Base-by-base conservation (phyloP, 192 early-diverging fungal genomes). In the Pilaira anomala region DNA sequence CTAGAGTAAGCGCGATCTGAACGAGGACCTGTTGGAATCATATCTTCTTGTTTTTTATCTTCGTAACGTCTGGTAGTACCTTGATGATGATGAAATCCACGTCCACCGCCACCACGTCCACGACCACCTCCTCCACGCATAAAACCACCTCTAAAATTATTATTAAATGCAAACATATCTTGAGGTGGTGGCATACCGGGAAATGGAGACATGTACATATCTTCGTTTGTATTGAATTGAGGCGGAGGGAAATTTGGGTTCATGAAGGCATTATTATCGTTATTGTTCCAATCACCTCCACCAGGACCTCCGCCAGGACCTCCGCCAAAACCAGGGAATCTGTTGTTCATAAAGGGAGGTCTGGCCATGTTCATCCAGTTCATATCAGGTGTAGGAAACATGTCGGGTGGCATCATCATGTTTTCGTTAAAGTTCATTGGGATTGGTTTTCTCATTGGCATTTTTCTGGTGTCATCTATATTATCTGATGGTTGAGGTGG, bases 21-120 rank as follows among this genome's bases (percentile, higher is more conserved):
- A 4, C 69, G 58, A 19, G 69, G 69, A 0, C 62, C 69, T 11
- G 69, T 71, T 1, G 69, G 69, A 18, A 71, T 63, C n/a, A 24
- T 36, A 7, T 69, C 67, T 8, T 46, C 53, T n/a, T 24, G 36
- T 18, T 22, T 55, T 12, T 49, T 30, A 28, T 28, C 44, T 9
- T 18, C 1, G 9, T 33, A 16, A 33, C 55, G 57, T 60, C 63
- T 41, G 33, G 19, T 36, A 26, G 16, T 44, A n/a, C 18, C 44
- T 46, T 46, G 41, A 21, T 48, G 14, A 24, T 39, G 52, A 8
- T 49, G 50, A 48, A 36, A 21, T 36, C 61, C 61, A 48, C 60
- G 48, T 39, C 51, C 41, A 0, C 48, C 14, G 29, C 62, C 63
- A n/a, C n/a, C n/a, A 36, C 69, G 62, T 22, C 60, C 50, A 8